phyloP scores from a whole-genome alignment of 495 filamentous ascomycete species.

The Stereocaulon alpinum region DNA sequence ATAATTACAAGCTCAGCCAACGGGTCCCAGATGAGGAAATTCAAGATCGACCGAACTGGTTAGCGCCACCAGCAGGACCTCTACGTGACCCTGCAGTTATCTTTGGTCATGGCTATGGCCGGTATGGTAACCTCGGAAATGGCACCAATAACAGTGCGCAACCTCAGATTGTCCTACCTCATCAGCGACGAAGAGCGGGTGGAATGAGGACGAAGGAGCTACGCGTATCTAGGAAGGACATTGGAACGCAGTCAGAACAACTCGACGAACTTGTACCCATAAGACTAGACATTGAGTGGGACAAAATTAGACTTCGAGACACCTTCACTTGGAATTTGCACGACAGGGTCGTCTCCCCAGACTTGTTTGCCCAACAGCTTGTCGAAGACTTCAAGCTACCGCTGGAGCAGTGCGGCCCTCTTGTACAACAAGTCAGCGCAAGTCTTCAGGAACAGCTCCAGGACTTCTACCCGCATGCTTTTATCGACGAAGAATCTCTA shows the following conservation, averaged over 20 bases:
- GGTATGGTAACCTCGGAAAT: constrained; percentile 74
- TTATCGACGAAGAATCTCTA: constrained; percentile 78
- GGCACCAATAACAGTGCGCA: constrained; percentile 29
- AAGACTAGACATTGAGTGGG: constrained; percentile 86
- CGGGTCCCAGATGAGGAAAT: constrained; percentile 32
- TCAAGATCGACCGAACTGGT: constrained; percentile 9
- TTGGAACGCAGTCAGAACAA: constrained; percentile 75
- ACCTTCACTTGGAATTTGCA: constrained; percentile 99
- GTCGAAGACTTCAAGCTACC: constrained; percentile 86
- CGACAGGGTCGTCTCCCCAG: constrained; percentile 67
- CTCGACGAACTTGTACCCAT: constrained; percentile 86
- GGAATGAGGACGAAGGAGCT: constrained; percentile 60
- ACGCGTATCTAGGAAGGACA: constrained; percentile 62
- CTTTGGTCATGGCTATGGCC: constrained; percentile 76
- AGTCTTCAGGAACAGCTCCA: constrained; percentile 82
- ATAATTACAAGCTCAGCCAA: constrained; percentile 16
- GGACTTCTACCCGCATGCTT: constrained; percentile 86
- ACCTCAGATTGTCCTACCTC: constrained; percentile 30
- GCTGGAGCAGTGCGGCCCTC: constrained; percentile 45
- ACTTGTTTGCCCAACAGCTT: constrained; percentile 76
- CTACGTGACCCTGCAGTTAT: constrained; percentile 48
- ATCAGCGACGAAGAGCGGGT: constrained; percentile 59
- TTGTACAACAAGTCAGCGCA: constrained; percentile 66
- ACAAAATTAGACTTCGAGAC: constrained; percentile 90
- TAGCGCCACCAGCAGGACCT: constrained; percentile 33